Evolutionary conservation across 202 grass and related monocot species (phyloP), one percentile per base, ranked within the genome.

Genomic region (Dendrocalamus latiflorus): DNA sequence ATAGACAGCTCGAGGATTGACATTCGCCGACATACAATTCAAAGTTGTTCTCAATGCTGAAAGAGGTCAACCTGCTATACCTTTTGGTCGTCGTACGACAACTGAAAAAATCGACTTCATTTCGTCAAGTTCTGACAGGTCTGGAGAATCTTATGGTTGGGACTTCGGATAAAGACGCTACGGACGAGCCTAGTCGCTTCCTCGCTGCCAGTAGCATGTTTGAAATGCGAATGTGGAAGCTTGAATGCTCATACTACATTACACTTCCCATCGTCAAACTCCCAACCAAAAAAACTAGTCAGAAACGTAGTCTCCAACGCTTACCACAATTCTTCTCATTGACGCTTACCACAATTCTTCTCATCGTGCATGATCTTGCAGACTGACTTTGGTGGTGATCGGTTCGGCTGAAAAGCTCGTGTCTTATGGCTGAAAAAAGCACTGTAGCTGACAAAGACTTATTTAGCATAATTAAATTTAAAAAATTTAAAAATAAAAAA

Each of bases 211-310:
- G 25, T 37, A 9, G 22, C 47, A 50, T 72, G 79, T n/a, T 25
- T 48, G 47, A 20, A 78, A 47, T 65, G 77, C 77, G 59, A 81
- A 75, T 39, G 51, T 55, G 57, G 68, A 72, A 45, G 6, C 15
- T 28, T 44, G 51, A 24, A 41, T 68, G 30, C 10, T 15, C 58
- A 24, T 9, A 25, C 42, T 24, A n/a, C 39, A n/a, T 47, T 67
- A 6, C 15, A 49, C 4, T 22, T 6, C 18, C 62, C 12, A 15
- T 51, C 44, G 53, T 33, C 33, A 69, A 28, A 5, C 43, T 30
- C 51, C 20, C 39, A 3, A 10, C 58, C 8, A 15, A 39, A 14
- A 30, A 14, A 49, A 7, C 65, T 14, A 10, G 78, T 54, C 21
- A 82, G n/a, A n/a, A 69, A 45, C 49, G 33, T 75, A 24, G 63